Evolutionary conservation across 192 early-diverging fungal species (phyloP).

Genomic region (Radiomyces spectabilis): DNA sequence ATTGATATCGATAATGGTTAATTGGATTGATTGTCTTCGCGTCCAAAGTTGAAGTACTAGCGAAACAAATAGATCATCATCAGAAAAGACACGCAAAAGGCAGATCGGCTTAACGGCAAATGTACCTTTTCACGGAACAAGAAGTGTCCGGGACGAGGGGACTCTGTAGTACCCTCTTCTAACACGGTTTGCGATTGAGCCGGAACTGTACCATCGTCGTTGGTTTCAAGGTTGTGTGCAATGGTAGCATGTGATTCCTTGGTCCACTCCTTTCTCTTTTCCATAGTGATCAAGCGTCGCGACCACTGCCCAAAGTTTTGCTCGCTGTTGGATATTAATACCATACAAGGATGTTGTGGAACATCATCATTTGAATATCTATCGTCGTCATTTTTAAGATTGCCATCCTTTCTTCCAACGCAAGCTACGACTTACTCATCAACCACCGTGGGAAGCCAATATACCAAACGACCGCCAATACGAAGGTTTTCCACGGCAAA

Average conservation of each 20-base stretch:
- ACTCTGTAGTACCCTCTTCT: conserved; percentile 6
- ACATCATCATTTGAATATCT: conserved; percentile 67
- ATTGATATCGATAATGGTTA: too few species aligned
- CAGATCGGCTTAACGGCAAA: neutral
- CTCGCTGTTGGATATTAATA: conserved; percentile 83
- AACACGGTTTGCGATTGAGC: too few species aligned
- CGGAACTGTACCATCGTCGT: too few species aligned
- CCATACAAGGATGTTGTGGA: conserved; percentile 75
- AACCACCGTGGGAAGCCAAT: conserved; percentile 92
- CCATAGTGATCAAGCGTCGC: conserved; percentile 90
- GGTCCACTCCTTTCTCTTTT: conserved; percentile 50
- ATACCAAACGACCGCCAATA: conserved; percentile 81
- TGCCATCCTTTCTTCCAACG: neutral
- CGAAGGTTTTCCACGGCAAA: conserved; percentile 77
- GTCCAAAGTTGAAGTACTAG: conserved; percentile 18
- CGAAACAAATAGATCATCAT: neutral
- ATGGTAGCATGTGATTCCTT: conserved; percentile 1
- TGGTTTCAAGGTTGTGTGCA: too few species aligned
- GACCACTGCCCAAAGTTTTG: conserved; percentile 94
- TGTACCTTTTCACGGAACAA: conserved; percentile 32
- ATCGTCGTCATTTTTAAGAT: too few species aligned
- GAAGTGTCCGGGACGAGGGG: conserved; percentile 28
- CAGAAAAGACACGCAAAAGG: neutral
- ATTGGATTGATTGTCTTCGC: too few species aligned
- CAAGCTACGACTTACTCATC: conserved; percentile 52